These are phyloP conservation scores for Nadsonia starkeyi-henricii DNA, from an alignment of 1,139 yeast genomes.

Conservation along the genomic window DNA sequence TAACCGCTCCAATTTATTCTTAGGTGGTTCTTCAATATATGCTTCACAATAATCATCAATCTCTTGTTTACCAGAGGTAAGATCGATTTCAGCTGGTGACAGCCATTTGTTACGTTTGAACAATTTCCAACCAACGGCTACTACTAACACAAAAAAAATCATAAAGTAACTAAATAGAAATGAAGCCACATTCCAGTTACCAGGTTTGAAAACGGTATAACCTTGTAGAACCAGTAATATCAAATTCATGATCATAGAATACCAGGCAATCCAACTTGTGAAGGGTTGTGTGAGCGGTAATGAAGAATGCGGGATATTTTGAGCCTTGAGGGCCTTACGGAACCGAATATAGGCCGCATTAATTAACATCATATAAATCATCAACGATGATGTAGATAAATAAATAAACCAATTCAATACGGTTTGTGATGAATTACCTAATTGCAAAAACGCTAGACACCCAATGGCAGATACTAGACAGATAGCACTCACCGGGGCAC, in stretches of 20 bases:
- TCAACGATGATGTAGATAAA: conserved; percentile 39
- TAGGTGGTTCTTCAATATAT: conserved; percentile 2
- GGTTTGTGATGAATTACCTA: conserved; percentile 31
- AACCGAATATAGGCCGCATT: conserved; percentile 29
- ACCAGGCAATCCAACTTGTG: conserved; percentile 8
- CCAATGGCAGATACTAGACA: conserved; percentile 23
- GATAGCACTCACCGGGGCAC: conserved; percentile 38
- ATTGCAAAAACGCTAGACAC: conserved; percentile 41
- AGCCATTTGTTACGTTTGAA: conserved; percentile 28
- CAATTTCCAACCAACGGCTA: conserved; percentile 22
- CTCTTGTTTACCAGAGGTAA: conserved; percentile 46
- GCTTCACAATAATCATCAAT: conserved; percentile 34
- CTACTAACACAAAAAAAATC: background rate
- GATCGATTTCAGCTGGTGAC: conserved; percentile 41
- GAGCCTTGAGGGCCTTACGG: conserved; percentile 20
- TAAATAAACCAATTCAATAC: conserved; percentile 63
- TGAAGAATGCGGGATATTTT: conserved; percentile 5
- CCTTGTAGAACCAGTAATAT: background rate
- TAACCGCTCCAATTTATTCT: background rate
- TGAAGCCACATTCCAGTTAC: background rate
- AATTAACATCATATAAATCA: conserved; percentile 30
- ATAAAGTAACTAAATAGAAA: background rate
- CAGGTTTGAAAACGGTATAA: background rate
- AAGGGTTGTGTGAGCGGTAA: conserved; percentile 2
- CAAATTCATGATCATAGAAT: conserved; percentile 37